A percentile compares a stretch with the other conserved stretches of the same genome.
Evolutionary conservation across 768 basidiomycete species (phyloP).

Genomic region (Auriculariales sp.): DNA sequence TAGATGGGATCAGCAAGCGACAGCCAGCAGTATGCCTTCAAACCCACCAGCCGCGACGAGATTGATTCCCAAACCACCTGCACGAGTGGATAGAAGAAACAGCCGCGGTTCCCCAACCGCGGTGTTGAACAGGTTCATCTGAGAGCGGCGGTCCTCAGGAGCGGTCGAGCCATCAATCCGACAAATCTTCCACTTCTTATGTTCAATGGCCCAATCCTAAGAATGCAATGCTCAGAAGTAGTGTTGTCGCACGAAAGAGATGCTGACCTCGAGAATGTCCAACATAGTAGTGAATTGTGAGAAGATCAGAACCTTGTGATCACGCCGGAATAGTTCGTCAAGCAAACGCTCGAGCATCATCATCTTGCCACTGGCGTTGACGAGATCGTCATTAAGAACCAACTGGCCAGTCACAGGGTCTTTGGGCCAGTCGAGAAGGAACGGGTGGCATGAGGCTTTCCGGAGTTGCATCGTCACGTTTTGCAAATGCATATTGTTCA

Average conservation of each 20-base stretch:
- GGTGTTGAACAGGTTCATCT: constrained; percentile 76
- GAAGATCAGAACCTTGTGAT: constrained; percentile 77
- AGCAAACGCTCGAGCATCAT: constrained; percentile 84
- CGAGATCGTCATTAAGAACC: constrained; percentile 62
- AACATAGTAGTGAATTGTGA: constrained; percentile 96
- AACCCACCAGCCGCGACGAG: too few species aligned
- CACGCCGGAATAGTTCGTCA: constrained; percentile 59
- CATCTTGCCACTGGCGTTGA: constrained; percentile 92
- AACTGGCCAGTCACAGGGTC: constrained; percentile 47
- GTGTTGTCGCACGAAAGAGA: background rate
- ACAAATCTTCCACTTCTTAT: constrained; percentile 72
- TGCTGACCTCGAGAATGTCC: constrained; percentile 73
- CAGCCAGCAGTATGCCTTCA: too few species aligned
- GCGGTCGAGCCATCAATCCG: constrained; percentile 84
- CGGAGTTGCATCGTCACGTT: constrained; percentile 95
- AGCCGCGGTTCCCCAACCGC: constrained; percentile 47
- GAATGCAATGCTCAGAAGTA: constrained; percentile 1
- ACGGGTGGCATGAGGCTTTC: constrained; percentile 70
- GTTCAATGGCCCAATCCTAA: constrained; percentile 80
- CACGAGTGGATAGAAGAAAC: constrained; percentile 69
- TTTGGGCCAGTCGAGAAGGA: constrained; percentile 73
- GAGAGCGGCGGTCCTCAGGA: constrained; percentile 65
- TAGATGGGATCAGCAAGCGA: too few species aligned
- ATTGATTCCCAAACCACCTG: constrained; percentile 72
- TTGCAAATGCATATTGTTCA: constrained; percentile 88